These are phyloP conservation scores for Beauveria pseudobassiana DNA, from an alignment of 2,329 filamentous ascomycete genomes.

Conservation along the genomic window DNA sequence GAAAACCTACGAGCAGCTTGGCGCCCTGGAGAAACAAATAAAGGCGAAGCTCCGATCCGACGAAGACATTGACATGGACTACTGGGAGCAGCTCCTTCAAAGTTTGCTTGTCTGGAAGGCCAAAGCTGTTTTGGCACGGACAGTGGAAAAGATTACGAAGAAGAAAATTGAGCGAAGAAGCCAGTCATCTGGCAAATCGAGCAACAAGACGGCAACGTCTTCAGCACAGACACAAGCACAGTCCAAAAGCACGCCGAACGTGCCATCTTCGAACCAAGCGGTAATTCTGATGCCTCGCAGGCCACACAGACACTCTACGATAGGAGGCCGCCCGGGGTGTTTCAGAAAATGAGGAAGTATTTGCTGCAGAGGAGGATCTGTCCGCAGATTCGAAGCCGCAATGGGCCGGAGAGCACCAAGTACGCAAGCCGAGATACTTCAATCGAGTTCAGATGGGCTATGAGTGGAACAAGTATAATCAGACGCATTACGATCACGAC, in stretches of 20 bases:
- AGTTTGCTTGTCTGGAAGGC: constrained; percentile 88
- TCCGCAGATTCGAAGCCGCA: constrained; percentile 51
- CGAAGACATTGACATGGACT: constrained; percentile 91
- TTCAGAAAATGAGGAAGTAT: constrained; percentile 91
- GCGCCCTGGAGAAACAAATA: constrained; percentile 80
- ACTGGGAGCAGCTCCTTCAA: constrained; percentile 88
- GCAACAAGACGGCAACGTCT: constrained; percentile 15
- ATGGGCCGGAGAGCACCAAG: constrained; percentile 79
- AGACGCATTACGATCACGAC: constrained; percentile 98
- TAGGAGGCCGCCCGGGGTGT: constrained; percentile 87
- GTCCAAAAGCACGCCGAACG: neutral
- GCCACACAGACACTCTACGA: constrained; percentile 87
- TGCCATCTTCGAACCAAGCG: neutral
- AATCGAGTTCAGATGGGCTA: constrained; percentile 98
- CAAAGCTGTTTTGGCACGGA: constrained; percentile 70
- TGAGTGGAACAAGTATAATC: constrained; percentile 99
- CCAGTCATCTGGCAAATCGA: constrained; percentile 45
- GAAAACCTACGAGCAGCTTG: constrained; percentile 82
- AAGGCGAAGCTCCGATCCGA: constrained; percentile 77
- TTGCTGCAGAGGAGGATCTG: constrained; percentile 80
- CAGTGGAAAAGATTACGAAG: constrained; percentile 68
- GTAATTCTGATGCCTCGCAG: constrained; percentile 71
- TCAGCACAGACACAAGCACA: constrained; percentile 16
- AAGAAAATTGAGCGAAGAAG: constrained; percentile 21
- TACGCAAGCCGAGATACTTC: constrained; percentile 92